Evolutionary conservation across 2,329 filamentous ascomycete species (phyloP), one percentile per base, ranked within the genome.

Genomic region (Ascochyta clinopodiicola): DNA sequence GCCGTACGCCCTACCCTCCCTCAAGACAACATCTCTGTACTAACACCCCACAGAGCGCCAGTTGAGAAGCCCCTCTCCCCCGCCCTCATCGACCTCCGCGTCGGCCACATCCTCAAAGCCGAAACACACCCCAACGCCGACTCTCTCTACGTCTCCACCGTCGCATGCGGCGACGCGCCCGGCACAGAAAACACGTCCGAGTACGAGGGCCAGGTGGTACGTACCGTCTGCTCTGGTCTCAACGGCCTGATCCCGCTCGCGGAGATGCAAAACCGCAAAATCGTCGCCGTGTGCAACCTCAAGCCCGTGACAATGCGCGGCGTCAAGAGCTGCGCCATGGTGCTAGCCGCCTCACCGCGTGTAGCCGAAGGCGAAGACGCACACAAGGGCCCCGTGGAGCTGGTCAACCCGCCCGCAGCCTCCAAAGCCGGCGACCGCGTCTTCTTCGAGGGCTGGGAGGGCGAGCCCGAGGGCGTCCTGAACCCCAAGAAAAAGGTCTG

Each of bases 401-500:
- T 99, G 21, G 94, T 98, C 49, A 86, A 81, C 60, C 93, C 94
- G 0, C 95, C 95, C 1, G 85, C 83, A 17, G 91, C 85, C 36
- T 84, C 91, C 38, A 86, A 88, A 72, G 91, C 93, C 6, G 95
- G 95, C 55, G 92, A 96, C 74, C 83, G 91, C 13, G 90, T 98
- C 46, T 93, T 84, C 83, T 99, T 99, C 74, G 91, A 98, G 74
- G 95, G 95, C 43, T 99, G 91, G 88, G 84, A 91, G 76, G 93
- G 92, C 56, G 90, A 96, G 82, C 92, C 95, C 0, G 95, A 99
- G 84, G 89, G 88, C 60, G 86, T 94, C 46, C 84, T 99, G 54
- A 99, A 98, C 84, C 95, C 95, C 55, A 99, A 99, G 88, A 99
- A 98, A 88, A 98, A 98, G 88, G 82, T 98, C 59, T 98, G 94